Percentiles rank a stretch among this genome's conserved stretches.
phyloP scores from a whole-genome alignment of 768 basidiomycete genomes.

The Panaeolus cyanescens region DNA sequence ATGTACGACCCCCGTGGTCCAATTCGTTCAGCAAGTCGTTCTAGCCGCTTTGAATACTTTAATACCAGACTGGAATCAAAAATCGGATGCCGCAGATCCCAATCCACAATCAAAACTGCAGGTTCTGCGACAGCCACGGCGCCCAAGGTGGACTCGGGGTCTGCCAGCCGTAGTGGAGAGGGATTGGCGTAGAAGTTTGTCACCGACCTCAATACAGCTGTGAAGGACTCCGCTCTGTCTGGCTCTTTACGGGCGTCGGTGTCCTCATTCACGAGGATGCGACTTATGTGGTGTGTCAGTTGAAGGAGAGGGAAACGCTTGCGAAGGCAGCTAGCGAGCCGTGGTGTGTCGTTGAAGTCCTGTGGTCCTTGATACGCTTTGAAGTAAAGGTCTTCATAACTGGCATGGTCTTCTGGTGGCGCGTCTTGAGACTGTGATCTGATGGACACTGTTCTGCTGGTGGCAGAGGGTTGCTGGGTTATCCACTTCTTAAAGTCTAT shows the following conservation, averaged over 20 bases:
- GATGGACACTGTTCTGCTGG: conserved; percentile 24
- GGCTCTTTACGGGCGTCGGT: not conserved
- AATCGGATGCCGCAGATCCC: conserved; percentile 51
- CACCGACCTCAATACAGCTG: not conserved
- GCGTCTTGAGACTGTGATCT: conserved; percentile 27
- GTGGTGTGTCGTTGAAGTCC: not conserved
- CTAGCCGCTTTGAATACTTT: conserved; percentile 45
- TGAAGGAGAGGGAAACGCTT: conserved; percentile 9
- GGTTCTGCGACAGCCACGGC: conserved; percentile 15
- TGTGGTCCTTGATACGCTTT: not conserved
- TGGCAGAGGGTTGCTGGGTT: conserved; percentile 9
- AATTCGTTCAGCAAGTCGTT: conserved; percentile 40
- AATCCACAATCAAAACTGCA: conserved; percentile 53
- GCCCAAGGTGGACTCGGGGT: too few species aligned
- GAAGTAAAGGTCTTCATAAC: not conserved
- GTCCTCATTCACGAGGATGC: not conserved
- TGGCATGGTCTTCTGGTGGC: not conserved
- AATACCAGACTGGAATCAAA: conserved; percentile 31
- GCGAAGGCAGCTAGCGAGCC: conserved; percentile 2
- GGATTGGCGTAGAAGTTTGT: not conserved
- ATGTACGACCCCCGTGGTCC: conserved; percentile 40
- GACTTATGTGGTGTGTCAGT: conserved; percentile 8
- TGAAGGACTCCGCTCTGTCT: not conserved
- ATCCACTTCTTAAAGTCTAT: conserved; percentile 32
- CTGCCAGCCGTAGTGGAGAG: too few species aligned